These are phyloP conservation scores for Pyrus pyrifolia DNA, from an alignment of 306 rosid genomes.

Conservation along the genomic window DNA sequence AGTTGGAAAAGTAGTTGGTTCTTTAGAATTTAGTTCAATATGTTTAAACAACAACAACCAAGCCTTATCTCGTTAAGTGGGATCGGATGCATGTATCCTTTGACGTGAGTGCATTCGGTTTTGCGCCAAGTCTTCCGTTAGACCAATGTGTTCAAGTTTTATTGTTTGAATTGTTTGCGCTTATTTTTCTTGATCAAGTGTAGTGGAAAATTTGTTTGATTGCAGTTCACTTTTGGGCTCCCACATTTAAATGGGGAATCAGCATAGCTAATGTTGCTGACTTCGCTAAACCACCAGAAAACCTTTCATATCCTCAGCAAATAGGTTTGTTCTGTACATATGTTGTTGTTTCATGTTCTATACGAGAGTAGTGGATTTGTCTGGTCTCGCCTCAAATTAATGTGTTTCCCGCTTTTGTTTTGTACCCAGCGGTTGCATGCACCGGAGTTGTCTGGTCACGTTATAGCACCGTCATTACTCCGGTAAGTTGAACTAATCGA, in stretches of 20 bases:
- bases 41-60: no score
- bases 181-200: no score
- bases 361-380: background rate
- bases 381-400: background rate
- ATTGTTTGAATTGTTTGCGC: no score
- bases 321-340: slow-evolving; percentile 41
- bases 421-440: slow-evolving; percentile 60
- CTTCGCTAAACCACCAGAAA: slow-evolving; percentile 87
- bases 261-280: slow-evolving; percentile 92
- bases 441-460: slow-evolving; percentile 95
- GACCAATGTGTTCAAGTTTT: no score
- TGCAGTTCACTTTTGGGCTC: slow-evolving; percentile 99
- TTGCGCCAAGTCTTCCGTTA: no score
- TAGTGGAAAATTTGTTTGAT: background rate
- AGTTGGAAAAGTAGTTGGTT: background rate
- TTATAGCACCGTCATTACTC: slow-evolving; percentile 87
- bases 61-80: no score
- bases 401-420: slow-evolving; percentile 7
- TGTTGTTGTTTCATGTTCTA: background rate
- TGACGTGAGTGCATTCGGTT: no score
- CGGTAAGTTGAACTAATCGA: slow-evolving; percentile 48
- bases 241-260: slow-evolving; percentile 98
- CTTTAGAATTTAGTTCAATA: no score
- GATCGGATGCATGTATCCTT: no score
- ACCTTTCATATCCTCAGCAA: slow-evolving; percentile 91